phyloP scores from a whole-genome alignment of 2,329 filamentous ascomycete genomes.

The Alternaria angustiovoidea region DNA sequence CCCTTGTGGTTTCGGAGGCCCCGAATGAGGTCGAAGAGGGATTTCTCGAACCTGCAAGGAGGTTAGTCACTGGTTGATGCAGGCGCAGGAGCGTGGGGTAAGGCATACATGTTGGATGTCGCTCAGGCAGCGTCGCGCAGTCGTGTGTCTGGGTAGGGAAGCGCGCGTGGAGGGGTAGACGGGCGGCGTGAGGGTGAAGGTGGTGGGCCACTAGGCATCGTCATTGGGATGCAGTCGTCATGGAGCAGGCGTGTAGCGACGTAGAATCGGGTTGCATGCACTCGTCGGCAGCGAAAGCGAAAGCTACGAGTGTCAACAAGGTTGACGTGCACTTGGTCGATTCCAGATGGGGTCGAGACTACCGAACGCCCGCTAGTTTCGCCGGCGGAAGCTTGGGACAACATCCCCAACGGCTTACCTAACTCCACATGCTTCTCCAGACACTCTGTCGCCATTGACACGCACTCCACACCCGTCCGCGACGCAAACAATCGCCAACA shows the following conservation, averaged over 20 bases:
- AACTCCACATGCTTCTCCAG: conserved; percentile 15
- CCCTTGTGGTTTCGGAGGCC: conserved; percentile 96
- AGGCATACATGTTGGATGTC: conserved; percentile 36
- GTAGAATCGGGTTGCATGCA: background rate
- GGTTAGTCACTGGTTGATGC: conserved; percentile 14
- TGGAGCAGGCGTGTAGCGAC: conserved; percentile 8
- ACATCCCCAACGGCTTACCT: conserved; percentile 12
- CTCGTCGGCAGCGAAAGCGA: conserved; percentile 1
- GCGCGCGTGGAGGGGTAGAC: conserved; percentile 39
- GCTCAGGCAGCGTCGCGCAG: conserved; percentile 25
- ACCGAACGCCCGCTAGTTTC: conserved; percentile 24
- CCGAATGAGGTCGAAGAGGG: conserved; percentile 96
- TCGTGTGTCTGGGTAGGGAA: conserved; percentile 24
- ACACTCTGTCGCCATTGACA: conserved; percentile 10
- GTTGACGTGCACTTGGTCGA: conserved; percentile 22
- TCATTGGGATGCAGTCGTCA: conserved; percentile 36
- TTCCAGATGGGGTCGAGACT: conserved; percentile 3
- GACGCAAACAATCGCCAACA: conserved; percentile 21
- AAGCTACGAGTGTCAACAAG: background rate
- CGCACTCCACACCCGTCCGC: conserved; percentile 5
- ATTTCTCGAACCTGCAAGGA: conserved; percentile 92
- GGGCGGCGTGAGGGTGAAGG: conserved; percentile 30
- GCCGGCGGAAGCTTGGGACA: conserved; percentile 25
- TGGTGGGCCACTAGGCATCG: conserved; percentile 43
- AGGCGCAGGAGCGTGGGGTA: too few species aligned